Conservation (phyloP, 139 green algal genomes). For the Chlamydomonas eustigma region DNA sequence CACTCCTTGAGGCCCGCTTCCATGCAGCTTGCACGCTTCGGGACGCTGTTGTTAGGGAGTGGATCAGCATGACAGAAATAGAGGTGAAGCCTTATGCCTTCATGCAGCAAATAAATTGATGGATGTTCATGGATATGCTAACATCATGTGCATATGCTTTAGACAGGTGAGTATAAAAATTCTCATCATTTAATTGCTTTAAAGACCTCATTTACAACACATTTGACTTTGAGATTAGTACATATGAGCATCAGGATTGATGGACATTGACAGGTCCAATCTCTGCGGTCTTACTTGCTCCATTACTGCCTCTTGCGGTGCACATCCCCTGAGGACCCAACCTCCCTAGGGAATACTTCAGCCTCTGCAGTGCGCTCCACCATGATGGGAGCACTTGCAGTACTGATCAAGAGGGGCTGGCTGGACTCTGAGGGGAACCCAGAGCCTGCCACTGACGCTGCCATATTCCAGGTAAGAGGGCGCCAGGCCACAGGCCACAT, state of each 20-base stretch:
- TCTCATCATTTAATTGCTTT: too few species aligned
- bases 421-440: conserved; percentile 5
- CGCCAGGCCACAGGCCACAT: too few species aligned
- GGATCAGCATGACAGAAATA: conserved; percentile 25
- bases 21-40: conserved; percentile 58
- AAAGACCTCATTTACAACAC: too few species aligned
- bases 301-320: conserved; percentile 5
- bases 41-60: conserved; percentile 53
- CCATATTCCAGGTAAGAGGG: conserved; percentile 5
- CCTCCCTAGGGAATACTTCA: neutral
- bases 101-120: too few species aligned
- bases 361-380: neutral
- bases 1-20: conserved; percentile 22
- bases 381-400: conserved; percentile 6
- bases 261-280: conserved; percentile 3
- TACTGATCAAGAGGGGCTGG: conserved; percentile 10
- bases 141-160: too few species aligned
- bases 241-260: too few species aligned
- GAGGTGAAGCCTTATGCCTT: too few species aligned
- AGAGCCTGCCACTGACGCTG: neutral
- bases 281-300: conserved; percentile 12
- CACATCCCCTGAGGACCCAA: neutral
- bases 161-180: too few species aligned
- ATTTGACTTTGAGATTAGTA: too few species aligned
- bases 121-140: too few species aligned